Percentiles rank a stretch among this genome's conserved stretches.
phyloP scores from a whole-genome alignment of 2,329 filamentous ascomycete species.

The Hansfordia pulvinata region DNA sequence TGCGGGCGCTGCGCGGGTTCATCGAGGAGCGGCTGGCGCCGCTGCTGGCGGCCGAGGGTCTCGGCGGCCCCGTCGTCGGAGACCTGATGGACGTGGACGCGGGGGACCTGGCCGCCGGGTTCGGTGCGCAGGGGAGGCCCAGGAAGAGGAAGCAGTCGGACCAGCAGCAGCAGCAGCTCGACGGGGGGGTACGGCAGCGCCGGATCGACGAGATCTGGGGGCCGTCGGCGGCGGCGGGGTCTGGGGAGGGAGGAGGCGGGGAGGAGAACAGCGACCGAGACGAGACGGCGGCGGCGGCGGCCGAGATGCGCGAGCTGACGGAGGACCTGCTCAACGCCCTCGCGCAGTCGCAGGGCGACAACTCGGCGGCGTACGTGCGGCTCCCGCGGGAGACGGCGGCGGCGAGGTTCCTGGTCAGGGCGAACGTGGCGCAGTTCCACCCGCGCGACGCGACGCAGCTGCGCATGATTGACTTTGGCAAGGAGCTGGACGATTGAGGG shows the following conservation, averaged over 20 bases:
- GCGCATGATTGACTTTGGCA: slow-evolving; percentile 49
- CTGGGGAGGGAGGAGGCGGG: slow-evolving; percentile 9
- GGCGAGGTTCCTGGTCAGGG: slow-evolving; percentile 48
- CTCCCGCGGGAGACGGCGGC: slow-evolving; percentile 48
- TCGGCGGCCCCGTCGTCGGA: slow-evolving; percentile 72
- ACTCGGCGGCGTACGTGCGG: slow-evolving; percentile 41
- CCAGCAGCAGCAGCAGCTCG: slow-evolving; percentile 33
- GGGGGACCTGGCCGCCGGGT: slow-evolving; percentile 44
- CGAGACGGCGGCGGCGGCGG: slow-evolving; percentile 34
- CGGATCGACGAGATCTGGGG: slow-evolving; percentile 55
- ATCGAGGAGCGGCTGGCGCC: slow-evolving; percentile 56
- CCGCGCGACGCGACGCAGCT: slow-evolving; percentile 46
- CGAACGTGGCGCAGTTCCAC: slow-evolving; percentile 54
- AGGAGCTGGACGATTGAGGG: slow-evolving; percentile 44
- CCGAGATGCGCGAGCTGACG: slow-evolving; percentile 45
- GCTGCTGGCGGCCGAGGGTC: slow-evolving; percentile 71
- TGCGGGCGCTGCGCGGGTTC: slow-evolving; percentile 54
- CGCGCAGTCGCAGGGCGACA: slow-evolving; percentile 38
- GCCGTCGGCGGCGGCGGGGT: slow-evolving; percentile 11
- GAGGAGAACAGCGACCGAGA: slow-evolving; percentile 20
- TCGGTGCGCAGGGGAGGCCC: slow-evolving; percentile 43
- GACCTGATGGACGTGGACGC: slow-evolving; percentile 52
- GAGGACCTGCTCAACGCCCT: slow-evolving; percentile 47
- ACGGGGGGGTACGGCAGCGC: too few relatives aligned
- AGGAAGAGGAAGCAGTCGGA: slow-evolving; percentile 31